These are phyloP conservation scores for Penicillium sp. DNA, from an alignment of 2,329 filamentous ascomycete genomes.

Conservation along the genomic window DNA sequence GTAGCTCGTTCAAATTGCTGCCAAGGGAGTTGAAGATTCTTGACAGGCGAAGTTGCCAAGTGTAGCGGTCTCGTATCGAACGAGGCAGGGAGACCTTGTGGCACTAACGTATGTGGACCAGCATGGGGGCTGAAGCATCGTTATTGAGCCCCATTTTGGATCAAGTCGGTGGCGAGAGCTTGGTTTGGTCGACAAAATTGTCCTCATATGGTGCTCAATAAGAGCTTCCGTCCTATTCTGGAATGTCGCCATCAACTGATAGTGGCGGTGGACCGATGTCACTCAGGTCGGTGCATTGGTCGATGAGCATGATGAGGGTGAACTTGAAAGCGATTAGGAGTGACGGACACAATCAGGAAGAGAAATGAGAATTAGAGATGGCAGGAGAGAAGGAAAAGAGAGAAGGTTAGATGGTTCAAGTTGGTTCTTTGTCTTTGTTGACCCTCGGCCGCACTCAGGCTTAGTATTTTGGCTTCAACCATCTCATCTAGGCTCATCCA, in stretches of 20 bases:
- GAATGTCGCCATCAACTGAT: not conserved
- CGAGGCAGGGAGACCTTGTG: not conserved
- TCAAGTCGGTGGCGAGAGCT: not conserved
- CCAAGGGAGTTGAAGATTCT: not conserved
- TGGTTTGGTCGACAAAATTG: not conserved
- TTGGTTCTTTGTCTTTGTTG: not conserved
- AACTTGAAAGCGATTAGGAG: too few relatives aligned
- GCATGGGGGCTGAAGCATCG: not conserved
- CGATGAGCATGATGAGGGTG: not conserved
- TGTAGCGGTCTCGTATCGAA: not conserved
- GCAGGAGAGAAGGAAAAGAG: too few relatives aligned
- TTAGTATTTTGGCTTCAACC: too few relatives aligned
- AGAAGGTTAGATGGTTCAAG: too few relatives aligned
- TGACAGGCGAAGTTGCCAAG: not conserved
- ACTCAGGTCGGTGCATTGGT: not conserved
- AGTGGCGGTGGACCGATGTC: not conserved
- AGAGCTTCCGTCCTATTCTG: not conserved
- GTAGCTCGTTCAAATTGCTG: too few relatives aligned
- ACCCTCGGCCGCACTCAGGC: too few relatives aligned
- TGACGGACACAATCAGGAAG: too few relatives aligned
- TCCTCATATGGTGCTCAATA: slow-evolving; percentile 2
- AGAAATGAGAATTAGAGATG: too few relatives aligned
- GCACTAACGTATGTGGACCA: not conserved
- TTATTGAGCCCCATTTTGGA: slow-evolving; percentile 1
- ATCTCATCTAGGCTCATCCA: too few relatives aligned